These are phyloP conservation scores for Coniochaeta pulveracea DNA, from an alignment of 2,329 filamentous ascomycete genomes.

Conservation along the genomic window DNA sequence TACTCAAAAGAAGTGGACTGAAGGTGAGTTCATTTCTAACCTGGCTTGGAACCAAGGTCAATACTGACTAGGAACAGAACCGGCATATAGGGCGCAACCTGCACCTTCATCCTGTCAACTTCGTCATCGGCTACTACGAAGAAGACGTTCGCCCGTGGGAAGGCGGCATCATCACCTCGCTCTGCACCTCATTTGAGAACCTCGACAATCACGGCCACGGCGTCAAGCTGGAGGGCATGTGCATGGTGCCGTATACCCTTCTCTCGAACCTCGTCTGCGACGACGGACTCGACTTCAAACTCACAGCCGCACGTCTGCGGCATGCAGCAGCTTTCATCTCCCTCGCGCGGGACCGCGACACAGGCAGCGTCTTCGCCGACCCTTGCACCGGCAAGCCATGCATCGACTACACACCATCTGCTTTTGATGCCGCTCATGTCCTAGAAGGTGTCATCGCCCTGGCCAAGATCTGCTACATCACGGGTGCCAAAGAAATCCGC, in stretches of 20 bases:
- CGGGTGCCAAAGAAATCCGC: conserved; percentile 72
- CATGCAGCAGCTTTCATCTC: conserved; percentile 64
- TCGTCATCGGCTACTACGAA: conserved; percentile 50
- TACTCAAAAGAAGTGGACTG: conserved; percentile 69
- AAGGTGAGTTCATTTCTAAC: conserved; percentile 36
- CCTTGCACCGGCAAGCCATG: conserved; percentile 51
- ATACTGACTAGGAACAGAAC: conserved; percentile 36
- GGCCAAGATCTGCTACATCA: conserved; percentile 66
- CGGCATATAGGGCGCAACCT: conserved; percentile 73
- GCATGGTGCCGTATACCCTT: conserved; percentile 59
- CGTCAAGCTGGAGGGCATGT: conserved; percentile 64
- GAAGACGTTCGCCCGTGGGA: conserved; percentile 63
- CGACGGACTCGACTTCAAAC: conserved; percentile 60
- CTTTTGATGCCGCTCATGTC: conserved; percentile 61
- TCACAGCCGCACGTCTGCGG: conserved; percentile 54
- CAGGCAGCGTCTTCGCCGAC: conserved; percentile 65
- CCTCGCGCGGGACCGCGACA: conserved; percentile 64
- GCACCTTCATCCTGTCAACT: conserved; percentile 64
- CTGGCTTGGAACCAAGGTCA: background rate
- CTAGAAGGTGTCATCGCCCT: conserved; percentile 61
- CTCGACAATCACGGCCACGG: conserved; percentile 73
- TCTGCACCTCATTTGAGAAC: conserved; percentile 69
- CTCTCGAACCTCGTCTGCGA: conserved; percentile 55
- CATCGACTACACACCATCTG: conserved; percentile 59
- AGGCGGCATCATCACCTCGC: conserved; percentile 62